These are phyloP conservation scores for Kalanchoe fedtschenkoi DNA, from an alignment of 164 flowering plant species.

Conservation along the genomic window DNA sequence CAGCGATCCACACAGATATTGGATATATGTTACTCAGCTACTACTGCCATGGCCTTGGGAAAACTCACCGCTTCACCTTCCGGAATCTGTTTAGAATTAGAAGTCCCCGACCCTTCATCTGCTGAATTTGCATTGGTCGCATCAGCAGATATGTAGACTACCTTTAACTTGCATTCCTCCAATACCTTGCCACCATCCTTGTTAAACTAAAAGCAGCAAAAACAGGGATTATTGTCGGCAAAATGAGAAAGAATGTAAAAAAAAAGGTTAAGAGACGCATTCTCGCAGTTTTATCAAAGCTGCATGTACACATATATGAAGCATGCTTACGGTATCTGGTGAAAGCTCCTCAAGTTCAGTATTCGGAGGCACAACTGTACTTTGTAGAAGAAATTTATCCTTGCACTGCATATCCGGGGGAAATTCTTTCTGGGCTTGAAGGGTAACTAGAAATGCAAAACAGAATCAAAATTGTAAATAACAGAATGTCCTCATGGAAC, in stretches of 20 bases:
- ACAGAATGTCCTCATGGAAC: too few species aligned
- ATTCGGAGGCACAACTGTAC: constrained; percentile 57
- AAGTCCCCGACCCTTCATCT: constrained; percentile 1
- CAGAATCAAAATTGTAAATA: constrained; percentile 6
- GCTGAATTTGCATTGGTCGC: constrained; percentile 1
- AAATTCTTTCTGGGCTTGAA: constrained; percentile 72
- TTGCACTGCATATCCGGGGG: constrained; percentile 88
- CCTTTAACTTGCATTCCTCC: constrained; percentile 78
- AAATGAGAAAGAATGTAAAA: background rate
- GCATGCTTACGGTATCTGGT: constrained; percentile 53
- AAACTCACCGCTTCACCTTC: constrained; percentile 7
- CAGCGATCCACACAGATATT: background rate
- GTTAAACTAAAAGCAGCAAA: constrained; percentile 38
- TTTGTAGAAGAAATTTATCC: constrained; percentile 89
- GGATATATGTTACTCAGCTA: background rate
- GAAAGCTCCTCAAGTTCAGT: constrained; percentile 72
- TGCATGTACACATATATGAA: background rate
- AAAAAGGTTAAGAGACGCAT: background rate
- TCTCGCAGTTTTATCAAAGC: background rate
- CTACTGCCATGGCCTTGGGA: background rate
- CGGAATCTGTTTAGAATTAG: background rate
- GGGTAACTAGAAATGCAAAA: constrained; percentile 46
- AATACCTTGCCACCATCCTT: constrained; percentile 54
- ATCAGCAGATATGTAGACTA: constrained; percentile 22
- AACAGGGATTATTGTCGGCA: background rate